phyloP scores from a whole-genome alignment of 768 basidiomycete genomes.

The Vararia minispora region DNA sequence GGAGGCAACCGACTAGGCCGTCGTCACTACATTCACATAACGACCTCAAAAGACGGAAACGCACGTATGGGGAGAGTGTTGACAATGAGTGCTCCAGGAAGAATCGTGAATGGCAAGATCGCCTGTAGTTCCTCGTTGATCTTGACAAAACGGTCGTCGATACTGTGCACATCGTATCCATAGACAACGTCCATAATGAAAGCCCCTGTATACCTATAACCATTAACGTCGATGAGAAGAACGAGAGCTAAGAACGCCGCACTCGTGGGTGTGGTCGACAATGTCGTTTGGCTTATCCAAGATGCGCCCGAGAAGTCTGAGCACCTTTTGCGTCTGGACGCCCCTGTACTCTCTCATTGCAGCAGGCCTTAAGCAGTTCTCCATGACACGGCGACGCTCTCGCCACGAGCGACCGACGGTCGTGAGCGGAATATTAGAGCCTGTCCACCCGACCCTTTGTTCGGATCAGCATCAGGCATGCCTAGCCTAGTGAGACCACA shows the following conservation, averaged over 20 bases:
- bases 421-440: too few relatives aligned
- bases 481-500: too few relatives aligned
- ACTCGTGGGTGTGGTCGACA: conserved; percentile 2
- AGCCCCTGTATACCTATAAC: conserved; percentile 17
- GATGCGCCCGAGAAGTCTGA: not conserved
- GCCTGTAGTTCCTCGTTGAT: conserved; percentile 3
- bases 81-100: conserved; percentile 3
- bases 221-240: conserved; percentile 8
- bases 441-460: conserved; percentile 2
- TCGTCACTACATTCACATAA: too few relatives aligned
- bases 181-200: conserved; percentile 6
- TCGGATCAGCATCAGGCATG: not conserved
- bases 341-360: not conserved
- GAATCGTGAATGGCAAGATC: conserved; percentile 3
- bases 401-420: conserved; percentile 1
- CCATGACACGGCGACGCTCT: conserved; percentile 1
- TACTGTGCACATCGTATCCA: conserved; percentile 6
- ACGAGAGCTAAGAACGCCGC: not conserved
- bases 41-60: too few relatives aligned
- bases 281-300: not conserved
- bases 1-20: too few relatives aligned
- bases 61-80: conserved; percentile 3
- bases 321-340: conserved; percentile 1
- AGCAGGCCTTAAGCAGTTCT: conserved; percentile 2
- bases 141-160: conserved; percentile 3